phyloP scores from a whole-genome alignment of 202 grass and related monocot genomes.

The Elaeis oleifera region DNA sequence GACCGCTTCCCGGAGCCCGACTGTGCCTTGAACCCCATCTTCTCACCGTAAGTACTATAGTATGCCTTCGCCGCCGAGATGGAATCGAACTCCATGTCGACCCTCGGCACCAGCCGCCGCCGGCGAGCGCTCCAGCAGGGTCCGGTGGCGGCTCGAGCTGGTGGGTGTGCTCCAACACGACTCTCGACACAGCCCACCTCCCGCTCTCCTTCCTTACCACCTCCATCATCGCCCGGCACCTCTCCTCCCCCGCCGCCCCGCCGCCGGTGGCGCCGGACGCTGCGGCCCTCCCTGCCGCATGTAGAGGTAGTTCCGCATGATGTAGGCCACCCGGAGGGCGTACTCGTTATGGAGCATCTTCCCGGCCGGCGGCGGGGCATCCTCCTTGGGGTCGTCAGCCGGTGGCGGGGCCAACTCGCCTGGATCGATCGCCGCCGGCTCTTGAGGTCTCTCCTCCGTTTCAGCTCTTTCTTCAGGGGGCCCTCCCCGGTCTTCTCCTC shows the following conservation, averaged over 20 bases:
- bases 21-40: constrained; percentile 34
- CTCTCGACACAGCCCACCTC: constrained; percentile 28
- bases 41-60: constrained; percentile 30
- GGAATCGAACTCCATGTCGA: constrained; percentile 42
- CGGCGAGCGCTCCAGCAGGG: constrained; percentile 12
- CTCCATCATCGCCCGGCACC: constrained; percentile 34
- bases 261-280: constrained; percentile 9
- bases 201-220: constrained; percentile 28
- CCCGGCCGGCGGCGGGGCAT: background rate
- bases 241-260: constrained; percentile 5
- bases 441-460: background rate
- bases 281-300: constrained; percentile 15
- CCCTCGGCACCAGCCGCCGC: constrained; percentile 18
- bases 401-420: background rate
- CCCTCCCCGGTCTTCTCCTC: background rate
- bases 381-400: background rate
- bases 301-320: constrained; percentile 30
- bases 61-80: constrained; percentile 37
- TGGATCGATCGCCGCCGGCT: background rate
- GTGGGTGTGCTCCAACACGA: constrained; percentile 33
- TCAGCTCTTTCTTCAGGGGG: background rate
- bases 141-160: constrained; percentile 20
- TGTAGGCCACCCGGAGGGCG: constrained; percentile 25
- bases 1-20: constrained; percentile 27
- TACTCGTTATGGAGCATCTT: constrained; percentile 20